Percentiles rank a stretch among this genome's conserved stretches.
Conservation (phyloP, 2,329 filamentous ascomycete species). For the Cryphonectria radicalis region DNA sequence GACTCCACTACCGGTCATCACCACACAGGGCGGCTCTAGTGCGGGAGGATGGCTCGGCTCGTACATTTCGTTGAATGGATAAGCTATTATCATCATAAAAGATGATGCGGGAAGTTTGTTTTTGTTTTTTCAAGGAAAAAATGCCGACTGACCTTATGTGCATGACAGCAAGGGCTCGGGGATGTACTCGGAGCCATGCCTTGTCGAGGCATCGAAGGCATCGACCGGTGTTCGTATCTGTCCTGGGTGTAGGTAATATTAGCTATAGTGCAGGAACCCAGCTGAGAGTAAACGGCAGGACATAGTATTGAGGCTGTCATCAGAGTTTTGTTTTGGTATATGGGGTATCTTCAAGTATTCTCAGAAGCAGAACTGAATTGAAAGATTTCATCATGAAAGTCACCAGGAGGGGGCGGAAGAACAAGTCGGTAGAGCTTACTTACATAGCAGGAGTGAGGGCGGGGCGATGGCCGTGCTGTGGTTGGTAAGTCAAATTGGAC, state of each 20-base stretch:
- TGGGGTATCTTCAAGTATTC: slow-evolving; percentile 63
- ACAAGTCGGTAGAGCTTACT: slow-evolving; percentile 1
- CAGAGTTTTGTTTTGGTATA: slow-evolving; percentile 70
- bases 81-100: slow-evolving; percentile 67
- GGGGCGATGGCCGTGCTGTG: not conserved
- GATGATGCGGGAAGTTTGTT: slow-evolving; percentile 21
- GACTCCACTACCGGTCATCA: slow-evolving; percentile 79
- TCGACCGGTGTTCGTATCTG: slow-evolving; percentile 1
- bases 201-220: not conserved
- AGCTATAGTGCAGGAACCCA: slow-evolving; percentile 6
- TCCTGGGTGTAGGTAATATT: slow-evolving; percentile 2
- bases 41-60: slow-evolving; percentile 74
- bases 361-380: slow-evolving; percentile 80
- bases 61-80: slow-evolving; percentile 76
- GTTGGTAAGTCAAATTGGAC: not conserved
- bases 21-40: slow-evolving; percentile 61
- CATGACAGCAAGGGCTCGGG: not conserved
- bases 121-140: not conserved
- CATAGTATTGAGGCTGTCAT: slow-evolving; percentile 37
- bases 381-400: slow-evolving; percentile 66
- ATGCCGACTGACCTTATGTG: slow-evolving; percentile 26
- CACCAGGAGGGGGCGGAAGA: not conserved
- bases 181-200: not conserved
- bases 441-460: slow-evolving; percentile 29
- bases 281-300: not conserved